Evolutionary conservation across 805 yeast genomes (phyloP), one percentile per base, ranked within the genome.

Genomic region (Metschnikowia kofuensis): DNA sequence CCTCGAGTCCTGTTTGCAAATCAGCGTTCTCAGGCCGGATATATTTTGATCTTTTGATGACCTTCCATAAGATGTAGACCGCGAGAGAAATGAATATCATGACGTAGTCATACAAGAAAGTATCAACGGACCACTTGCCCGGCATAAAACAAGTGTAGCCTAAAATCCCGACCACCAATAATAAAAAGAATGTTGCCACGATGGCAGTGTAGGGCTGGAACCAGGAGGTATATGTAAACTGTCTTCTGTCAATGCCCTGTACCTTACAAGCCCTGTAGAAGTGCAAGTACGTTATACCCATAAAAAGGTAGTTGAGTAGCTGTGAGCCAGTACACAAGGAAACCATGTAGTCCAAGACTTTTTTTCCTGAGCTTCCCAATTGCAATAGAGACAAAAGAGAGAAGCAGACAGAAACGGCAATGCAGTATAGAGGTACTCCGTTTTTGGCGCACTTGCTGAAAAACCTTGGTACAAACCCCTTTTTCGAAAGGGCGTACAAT

Each of bases 81-180:
- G 60, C 70, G 37, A 65, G 45, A 6, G 64, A 54, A 15, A 73
- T 65, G 50, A 87, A 87, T 11, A 88, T 75, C 84, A 86, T 84
- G 50, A 89, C 70, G 60, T 89, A 89, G 59, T 79, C 78, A 66
- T 81, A 86, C 56, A 87, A 70, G 67, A 89, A 89, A 8, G 74
- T 68, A 49, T 82, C 74, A 15, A 76, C 74, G 15, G 74, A 64
- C 90, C 92, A 88, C 47, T 69, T 61, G 6, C 86, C 88, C 12
- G 83, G 83, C 40, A 83, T 63, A 65, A 89, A 87, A 1, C 83
- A 87, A 2, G 77, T 68, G 68, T 86, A 89, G 6, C 96, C 96
- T 67, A 63, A 80, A 66, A 57, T 79, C 60, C 87, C 87, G 75
- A 48, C 70, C 62, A 49, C 74, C 6, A 77, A 15, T 64, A 67